Evolutionary conservation across 306 rosid species (phyloP).

Genomic region (Casuarina equisetifolia): DNA sequence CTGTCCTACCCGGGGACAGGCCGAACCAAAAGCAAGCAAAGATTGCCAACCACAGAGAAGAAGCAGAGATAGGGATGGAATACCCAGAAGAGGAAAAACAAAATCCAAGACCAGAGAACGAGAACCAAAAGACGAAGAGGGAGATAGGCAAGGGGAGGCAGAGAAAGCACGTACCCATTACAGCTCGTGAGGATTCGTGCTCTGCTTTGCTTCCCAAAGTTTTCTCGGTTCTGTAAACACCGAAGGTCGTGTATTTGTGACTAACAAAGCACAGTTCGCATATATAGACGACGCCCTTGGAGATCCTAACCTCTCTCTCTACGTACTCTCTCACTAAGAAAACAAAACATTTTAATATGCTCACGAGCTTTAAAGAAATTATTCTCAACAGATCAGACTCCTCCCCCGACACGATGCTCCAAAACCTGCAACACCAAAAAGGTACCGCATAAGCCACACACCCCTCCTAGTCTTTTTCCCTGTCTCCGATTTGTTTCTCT

Average conservation of each 20-base stretch:
- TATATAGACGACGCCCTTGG: slow-evolving; percentile 8
- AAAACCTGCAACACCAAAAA: slow-evolving; percentile 74
- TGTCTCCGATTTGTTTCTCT: slow-evolving; percentile 22
- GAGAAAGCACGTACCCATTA: slow-evolving; percentile 55
- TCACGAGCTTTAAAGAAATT: slow-evolving; percentile 11
- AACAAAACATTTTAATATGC: slow-evolving; percentile 33
- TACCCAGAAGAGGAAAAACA: slow-evolving; percentile 31
- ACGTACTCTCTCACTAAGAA: slow-evolving; percentile 44
- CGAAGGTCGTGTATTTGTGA: slow-evolving; percentile 18
- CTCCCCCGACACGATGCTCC: slow-evolving; percentile 86
- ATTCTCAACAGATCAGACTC: slow-evolving; percentile 30
- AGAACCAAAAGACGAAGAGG: slow-evolving; percentile 9
- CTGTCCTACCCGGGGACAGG: slow-evolving; percentile 3
- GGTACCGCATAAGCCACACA: slow-evolving; percentile 29
- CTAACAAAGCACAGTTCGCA: slow-evolving; percentile 11
- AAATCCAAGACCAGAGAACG: slow-evolving; percentile 34
- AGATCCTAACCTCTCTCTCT: slow-evolving; percentile 38
- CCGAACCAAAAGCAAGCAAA: not conserved
- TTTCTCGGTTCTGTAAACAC: slow-evolving; percentile 36
- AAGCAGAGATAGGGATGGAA: slow-evolving; percentile 10
- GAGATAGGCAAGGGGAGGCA: no score
- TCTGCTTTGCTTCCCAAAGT: slow-evolving; percentile 28
- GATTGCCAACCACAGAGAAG: slow-evolving; percentile 22
- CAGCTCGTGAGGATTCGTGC: slow-evolving; percentile 41
- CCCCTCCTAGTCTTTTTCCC: slow-evolving; percentile 9